phyloP scores from a whole-genome alignment of 768 basidiomycete species.

The Lentinula aciculospora region DNA sequence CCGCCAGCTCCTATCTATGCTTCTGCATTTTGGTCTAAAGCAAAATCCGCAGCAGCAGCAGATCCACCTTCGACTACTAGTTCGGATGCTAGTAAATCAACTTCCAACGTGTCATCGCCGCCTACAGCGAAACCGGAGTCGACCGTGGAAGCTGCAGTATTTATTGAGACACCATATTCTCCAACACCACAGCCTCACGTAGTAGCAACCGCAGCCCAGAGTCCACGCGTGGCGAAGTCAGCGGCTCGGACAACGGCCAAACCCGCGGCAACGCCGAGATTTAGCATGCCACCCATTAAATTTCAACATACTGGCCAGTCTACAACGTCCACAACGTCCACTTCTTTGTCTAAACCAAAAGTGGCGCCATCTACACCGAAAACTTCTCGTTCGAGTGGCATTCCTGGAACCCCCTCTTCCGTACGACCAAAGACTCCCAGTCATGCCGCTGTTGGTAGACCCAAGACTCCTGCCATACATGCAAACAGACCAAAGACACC shows the following conservation, averaged over 20 bases:
- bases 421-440: conserved; percentile 27
- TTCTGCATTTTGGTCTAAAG: conserved; percentile 3
- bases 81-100: background rate
- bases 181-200: conserved; percentile 10
- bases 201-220: background rate
- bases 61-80: conserved; percentile 18
- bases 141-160: background rate
- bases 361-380: conserved; percentile 9
- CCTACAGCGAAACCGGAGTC: background rate
- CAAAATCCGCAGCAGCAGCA: conserved; percentile 5
- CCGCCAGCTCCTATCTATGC: conserved; percentile 5
- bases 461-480: conserved; percentile 13
- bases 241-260: background rate
- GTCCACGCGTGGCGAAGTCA: background rate
- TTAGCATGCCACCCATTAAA: conserved; percentile 10
- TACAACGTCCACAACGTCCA: conserved; percentile 26
- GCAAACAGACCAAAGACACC: conserved; percentile 53
- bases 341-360: conserved; percentile 16
- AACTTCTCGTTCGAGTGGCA: conserved; percentile 16
- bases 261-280: conserved; percentile 12
- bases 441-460: conserved; percentile 19
- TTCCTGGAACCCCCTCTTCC: conserved; percentile 19
- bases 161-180: conserved; percentile 4
- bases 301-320: conserved; percentile 38
- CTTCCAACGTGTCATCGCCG: background rate